Evolutionary conservation across 176 grass and related monocot genomes (phyloP).

Genomic region (Juncus effusus): DNA sequence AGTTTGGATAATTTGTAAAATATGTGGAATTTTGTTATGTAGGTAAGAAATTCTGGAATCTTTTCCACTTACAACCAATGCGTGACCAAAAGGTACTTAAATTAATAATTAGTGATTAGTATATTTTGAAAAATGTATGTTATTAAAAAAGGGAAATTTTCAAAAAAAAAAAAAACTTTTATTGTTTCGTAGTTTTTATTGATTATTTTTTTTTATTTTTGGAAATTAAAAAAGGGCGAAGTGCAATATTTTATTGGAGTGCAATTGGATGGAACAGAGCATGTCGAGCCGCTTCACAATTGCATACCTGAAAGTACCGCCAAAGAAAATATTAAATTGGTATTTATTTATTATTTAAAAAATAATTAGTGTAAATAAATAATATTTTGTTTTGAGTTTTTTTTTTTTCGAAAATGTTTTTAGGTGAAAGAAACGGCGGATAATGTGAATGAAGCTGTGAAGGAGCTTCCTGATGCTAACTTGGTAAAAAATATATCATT

Average conservation of each 20-base stretch:
- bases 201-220: conserved; percentile 25
- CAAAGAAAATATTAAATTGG: conserved; percentile 62
- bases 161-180: conserved; percentile 24
- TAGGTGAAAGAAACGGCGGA: conserved; percentile 92
- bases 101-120: neutral
- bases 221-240: conserved; percentile 61
- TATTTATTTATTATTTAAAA: conserved; percentile 26
- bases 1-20: neutral
- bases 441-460: conserved; percentile 81
- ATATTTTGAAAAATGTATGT: neutral
- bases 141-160: neutral
- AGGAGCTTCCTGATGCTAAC: conserved; percentile 98
- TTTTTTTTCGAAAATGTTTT: neutral
- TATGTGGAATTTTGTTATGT: conserved; percentile 18
- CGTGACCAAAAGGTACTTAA: conserved; percentile 86
- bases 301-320: conserved; percentile 51
- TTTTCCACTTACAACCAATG: conserved; percentile 97
- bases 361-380: neutral
- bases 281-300: conserved; percentile 51
- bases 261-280: conserved; percentile 91
- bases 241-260: conserved; percentile 99
- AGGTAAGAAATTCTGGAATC: conserved; percentile 98
- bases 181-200: conserved; percentile 27
- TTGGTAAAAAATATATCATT: conserved; percentile 42
- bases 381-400: too few relatives aligned